A percentile compares a stretch with the other conserved stretches of the same genome.
Conservation (phyloP, 163 green algal species). For the Scenedesmus sp. region DNA sequence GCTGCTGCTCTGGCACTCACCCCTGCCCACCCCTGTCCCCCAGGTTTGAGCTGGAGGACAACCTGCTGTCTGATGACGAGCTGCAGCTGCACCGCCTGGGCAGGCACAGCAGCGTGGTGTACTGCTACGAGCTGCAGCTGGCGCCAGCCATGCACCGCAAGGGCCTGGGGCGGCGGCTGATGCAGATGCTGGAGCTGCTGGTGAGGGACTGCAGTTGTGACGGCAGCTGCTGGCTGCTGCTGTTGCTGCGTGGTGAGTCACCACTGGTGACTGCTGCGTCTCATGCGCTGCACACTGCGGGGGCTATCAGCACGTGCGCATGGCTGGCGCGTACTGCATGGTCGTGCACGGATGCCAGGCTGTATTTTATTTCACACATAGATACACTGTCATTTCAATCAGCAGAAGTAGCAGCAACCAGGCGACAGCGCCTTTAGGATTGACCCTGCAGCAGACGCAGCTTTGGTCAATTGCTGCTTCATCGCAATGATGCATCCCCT, state of each 20-base stretch:
- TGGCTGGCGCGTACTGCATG: too few relatives aligned
- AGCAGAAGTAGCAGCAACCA: background rate
- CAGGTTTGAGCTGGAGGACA: slow-evolving; percentile 59
- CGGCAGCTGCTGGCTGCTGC: background rate
- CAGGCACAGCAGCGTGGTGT: slow-evolving; percentile 60
- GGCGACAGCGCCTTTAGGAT: background rate
- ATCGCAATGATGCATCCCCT: background rate
- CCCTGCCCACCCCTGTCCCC: background rate
- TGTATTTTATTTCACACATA: too few relatives aligned
- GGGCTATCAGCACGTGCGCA: too few relatives aligned
- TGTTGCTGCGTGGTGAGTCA: background rate
- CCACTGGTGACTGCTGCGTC: too few relatives aligned
- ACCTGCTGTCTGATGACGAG: slow-evolving; percentile 38
- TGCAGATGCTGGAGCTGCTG: slow-evolving; percentile 73
- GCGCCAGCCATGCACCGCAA: slow-evolving; percentile 58
- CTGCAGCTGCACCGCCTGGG: background rate
- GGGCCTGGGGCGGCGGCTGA: slow-evolving; percentile 70
- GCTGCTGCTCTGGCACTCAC: too few relatives aligned
- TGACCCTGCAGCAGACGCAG: background rate
- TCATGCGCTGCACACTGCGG: too few relatives aligned
- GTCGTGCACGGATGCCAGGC: too few relatives aligned
- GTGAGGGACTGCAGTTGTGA: slow-evolving; percentile 31
- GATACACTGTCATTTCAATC: too few relatives aligned
- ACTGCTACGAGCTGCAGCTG: slow-evolving; percentile 81
- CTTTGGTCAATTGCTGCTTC: too few relatives aligned